Conservation (phyloP, 495 filamentous ascomycete species). For the Chaetomium tenue region DNA sequence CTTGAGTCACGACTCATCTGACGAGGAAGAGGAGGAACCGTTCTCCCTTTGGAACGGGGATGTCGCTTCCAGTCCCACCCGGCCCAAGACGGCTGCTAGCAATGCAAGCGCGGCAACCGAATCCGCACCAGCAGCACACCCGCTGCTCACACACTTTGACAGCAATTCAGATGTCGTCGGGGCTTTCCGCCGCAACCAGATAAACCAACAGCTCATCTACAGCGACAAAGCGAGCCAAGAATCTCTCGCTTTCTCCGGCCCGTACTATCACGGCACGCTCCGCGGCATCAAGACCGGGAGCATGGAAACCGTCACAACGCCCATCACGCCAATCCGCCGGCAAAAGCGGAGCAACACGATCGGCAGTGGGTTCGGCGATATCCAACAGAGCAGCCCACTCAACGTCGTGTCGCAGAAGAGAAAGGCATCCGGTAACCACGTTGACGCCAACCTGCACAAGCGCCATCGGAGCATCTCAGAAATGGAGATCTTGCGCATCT, state of each 20-base stretch:
- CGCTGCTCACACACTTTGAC: constrained; percentile 65
- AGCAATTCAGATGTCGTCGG: constrained; percentile 63
- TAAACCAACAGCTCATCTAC: constrained; percentile 65
- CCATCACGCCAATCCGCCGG: constrained; percentile 54
- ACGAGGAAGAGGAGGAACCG: constrained; percentile 53
- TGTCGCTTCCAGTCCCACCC: constrained; percentile 52
- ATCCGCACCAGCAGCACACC: constrained; percentile 33
- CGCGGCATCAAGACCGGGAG: constrained; percentile 56
- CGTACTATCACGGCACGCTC: constrained; percentile 50
- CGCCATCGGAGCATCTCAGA: constrained; percentile 51
- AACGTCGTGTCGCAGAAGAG: constrained; percentile 47
- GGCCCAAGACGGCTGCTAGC: constrained; percentile 53
- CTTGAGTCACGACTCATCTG: constrained; percentile 59
- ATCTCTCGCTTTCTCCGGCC: constrained; percentile 53
- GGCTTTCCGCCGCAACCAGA: constrained; percentile 76
- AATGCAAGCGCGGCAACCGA: constrained; percentile 47
- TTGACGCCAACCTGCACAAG: constrained; percentile 45
- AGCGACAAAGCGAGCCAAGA: constrained; percentile 57
- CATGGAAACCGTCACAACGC: constrained; percentile 53
- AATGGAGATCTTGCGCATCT: constrained; percentile 34
- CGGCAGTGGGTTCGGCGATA: constrained; percentile 27
- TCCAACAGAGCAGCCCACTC: constrained; percentile 43
- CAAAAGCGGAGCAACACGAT: constrained; percentile 40
- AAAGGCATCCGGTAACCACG: constrained; percentile 43
- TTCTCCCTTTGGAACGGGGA: constrained; percentile 37